Base-by-base conservation (phyloP, 805 yeast species). In the Yarrowia hollandica region DNA sequence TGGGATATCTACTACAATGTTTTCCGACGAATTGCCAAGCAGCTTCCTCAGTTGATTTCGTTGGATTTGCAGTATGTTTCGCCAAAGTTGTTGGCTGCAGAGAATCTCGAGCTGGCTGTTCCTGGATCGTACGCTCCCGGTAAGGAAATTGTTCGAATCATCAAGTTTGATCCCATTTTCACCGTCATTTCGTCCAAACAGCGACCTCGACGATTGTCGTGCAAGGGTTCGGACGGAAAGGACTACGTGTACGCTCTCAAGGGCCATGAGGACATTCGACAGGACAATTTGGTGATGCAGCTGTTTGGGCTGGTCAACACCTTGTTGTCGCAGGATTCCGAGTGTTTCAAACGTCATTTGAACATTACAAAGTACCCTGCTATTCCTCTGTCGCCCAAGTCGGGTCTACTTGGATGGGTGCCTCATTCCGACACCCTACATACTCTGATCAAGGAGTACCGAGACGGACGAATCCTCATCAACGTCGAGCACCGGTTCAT, bases 251-350 rank as follows among this genome's bases (percentile, higher is more conserved):
- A 83, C 72, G 74, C 79, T 1, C 77, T 94, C 67, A 94, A 94
- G 73, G 99, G 98, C 0, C 98, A 94, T 69, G 99, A 94, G 74
- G 99, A 94, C 77, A 89, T 94, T 58, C 82, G 99, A 68, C 99
- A 94, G 71, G 99, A 94, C 74, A 89, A 90, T 67, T 79, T 95
- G 71, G 99, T 92, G 23, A 94, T 94, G 99, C 99, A 94, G 73
- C 76, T 94, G 65, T 92, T 94, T 72, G 98, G 98, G 0, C 77
- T 94, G 68, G 98, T 94, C 2, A 94, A 95, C 69, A 90, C 97
- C 0, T 76, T 95, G 50, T 78, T 94, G 63, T 81, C 85, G 5
- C 88, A 88, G 66, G 97, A 94, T 71, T 85, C 97, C 0, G 99
- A 94, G 69, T 90, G 97, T 70, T 94, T 91, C 79, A 91, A 90